A percentile compares a stretch with the other conserved stretches of the same genome.
Conservation (phyloP, 2,329 filamentous ascomycete genomes). For the Rhinocladiella mackenziei region DNA sequence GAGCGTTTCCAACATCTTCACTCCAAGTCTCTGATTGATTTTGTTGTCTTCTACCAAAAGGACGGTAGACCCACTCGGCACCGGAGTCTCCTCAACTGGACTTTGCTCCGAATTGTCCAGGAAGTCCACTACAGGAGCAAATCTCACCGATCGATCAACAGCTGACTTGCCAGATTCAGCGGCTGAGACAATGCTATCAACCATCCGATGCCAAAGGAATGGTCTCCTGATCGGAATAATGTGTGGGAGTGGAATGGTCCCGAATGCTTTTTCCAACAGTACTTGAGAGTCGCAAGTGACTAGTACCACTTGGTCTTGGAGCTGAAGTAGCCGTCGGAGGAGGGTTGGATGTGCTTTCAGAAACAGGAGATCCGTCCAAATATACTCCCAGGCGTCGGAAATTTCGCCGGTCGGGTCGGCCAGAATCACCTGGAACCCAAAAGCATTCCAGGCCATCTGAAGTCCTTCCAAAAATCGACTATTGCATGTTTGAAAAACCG, state of each 20-base stretch:
- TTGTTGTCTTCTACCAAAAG: conserved; percentile 58
- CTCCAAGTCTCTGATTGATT: conserved; percentile 55
- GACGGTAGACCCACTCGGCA: conserved; percentile 50
- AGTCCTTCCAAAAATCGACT: conserved; percentile 27
- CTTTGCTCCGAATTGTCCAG: conserved; percentile 18
- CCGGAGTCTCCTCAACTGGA: conserved; percentile 16
- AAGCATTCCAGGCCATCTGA: conserved; percentile 29
- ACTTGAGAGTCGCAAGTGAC: conserved; percentile 31
- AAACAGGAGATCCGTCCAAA: conserved; percentile 30
- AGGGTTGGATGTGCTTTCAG: conserved; percentile 24
- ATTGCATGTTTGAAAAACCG: conserved; percentile 22
- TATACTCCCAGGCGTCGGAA: conserved; percentile 27
- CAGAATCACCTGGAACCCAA: conserved; percentile 25
- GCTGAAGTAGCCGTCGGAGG: conserved; percentile 24
- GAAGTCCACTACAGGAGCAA: conserved; percentile 30
- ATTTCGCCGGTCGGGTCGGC: conserved; percentile 25
- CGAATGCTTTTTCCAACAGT: conserved; percentile 26
- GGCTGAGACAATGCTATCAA: conserved; percentile 24
- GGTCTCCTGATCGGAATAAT: conserved; percentile 30
- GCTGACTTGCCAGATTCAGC: conserved; percentile 12
- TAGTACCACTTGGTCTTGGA: conserved; percentile 28
- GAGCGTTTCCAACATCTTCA: conserved; percentile 63
- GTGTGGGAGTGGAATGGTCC: conserved; percentile 24
- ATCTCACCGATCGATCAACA: conserved; percentile 28
- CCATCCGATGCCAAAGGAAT: conserved; percentile 33